Evolutionary conservation across 2,329 filamentous ascomycete species (phyloP).

Genomic region (Phialocephala subalpina): DNA sequence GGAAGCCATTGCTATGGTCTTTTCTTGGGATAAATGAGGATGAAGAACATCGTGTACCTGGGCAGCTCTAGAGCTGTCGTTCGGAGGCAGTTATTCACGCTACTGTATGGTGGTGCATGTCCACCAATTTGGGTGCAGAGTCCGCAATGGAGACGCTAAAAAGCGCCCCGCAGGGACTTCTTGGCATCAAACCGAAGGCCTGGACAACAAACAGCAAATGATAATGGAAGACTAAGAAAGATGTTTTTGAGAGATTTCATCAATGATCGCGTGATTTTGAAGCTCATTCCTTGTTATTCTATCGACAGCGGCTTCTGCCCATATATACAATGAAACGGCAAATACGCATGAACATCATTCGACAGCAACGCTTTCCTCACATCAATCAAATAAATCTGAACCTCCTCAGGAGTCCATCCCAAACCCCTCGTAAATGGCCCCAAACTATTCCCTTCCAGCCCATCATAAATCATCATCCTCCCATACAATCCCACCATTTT

Average conservation of each 20-base stretch:
- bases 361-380: constrained; percentile 13
- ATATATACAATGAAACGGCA: constrained; percentile 60
- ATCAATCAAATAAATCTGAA: constrained; percentile 44
- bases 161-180: neutral
- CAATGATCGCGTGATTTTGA: neutral
- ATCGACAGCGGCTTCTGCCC: constrained; percentile 54
- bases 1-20: constrained; percentile 6
- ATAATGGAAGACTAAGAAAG: neutral
- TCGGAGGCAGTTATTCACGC: neutral
- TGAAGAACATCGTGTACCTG: neutral
- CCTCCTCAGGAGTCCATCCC: constrained; percentile 55
- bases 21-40: neutral
- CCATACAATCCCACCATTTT: constrained; percentile 60
- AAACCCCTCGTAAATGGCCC: constrained; percentile 57
- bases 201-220: neutral
- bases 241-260: too few relatives aligned
- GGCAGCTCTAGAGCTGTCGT: neutral
- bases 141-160: neutral
- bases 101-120: neutral
- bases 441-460: constrained; percentile 57
- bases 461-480: constrained; percentile 56
- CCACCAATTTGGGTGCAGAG: neutral
- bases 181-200: neutral
- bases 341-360: constrained; percentile 13
- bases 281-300: neutral